Base-by-base conservation (phyloP, 2,329 filamentous ascomycete species). In the Aspergillus ochraceus region DNA sequence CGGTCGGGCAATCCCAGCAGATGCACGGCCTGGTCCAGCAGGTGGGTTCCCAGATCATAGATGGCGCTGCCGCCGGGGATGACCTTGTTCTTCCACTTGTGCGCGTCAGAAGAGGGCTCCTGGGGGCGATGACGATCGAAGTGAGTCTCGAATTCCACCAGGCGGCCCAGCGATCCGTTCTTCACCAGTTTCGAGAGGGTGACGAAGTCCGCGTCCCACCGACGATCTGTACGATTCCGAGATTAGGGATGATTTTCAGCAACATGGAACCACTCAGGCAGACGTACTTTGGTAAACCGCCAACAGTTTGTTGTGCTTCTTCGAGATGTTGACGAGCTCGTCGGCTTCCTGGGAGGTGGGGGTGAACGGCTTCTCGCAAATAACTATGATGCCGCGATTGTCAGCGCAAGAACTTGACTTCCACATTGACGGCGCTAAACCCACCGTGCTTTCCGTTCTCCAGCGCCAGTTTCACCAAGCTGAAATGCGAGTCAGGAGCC, bases 291-390 rank as follows among this genome's bases (percentile, higher is more conserved):
- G 88, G 74, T 89, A 90, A n/a, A 90, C 87, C 63, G 86, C 86
- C 61, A 90, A 74, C 49, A 88, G 71, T 57, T 80, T 80, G 42
- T 78, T 74, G 51, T 81, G 74, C 60, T 82, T 74, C 63, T 80
- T 74, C 10, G 88, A 84, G 53, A 88, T 76, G 10, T 75, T 74
- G 49, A 84, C 82, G 6, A 94, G 84, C 65, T 85, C 77, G 36
- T 85, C 81, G 11, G 90, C 90, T 76, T 93, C 87, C 59, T 84
- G 80, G 1, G 84, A 80, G 1, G 87, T 90, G 20, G 90, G 88
- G 12, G 91, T 89, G 72, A 94, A 94, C 2, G 91, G 91, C 80
- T 94, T 94, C 79, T 94, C 91, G 52, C 90, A 88, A 55, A 94
- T 80, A 26, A 93, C 88, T 80, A 55, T 36, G 10, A 29, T 29